Evolutionary conservation across 2,329 filamentous ascomycete genomes (phyloP).

Genomic region (Dryadomyces quercivorus): DNA sequence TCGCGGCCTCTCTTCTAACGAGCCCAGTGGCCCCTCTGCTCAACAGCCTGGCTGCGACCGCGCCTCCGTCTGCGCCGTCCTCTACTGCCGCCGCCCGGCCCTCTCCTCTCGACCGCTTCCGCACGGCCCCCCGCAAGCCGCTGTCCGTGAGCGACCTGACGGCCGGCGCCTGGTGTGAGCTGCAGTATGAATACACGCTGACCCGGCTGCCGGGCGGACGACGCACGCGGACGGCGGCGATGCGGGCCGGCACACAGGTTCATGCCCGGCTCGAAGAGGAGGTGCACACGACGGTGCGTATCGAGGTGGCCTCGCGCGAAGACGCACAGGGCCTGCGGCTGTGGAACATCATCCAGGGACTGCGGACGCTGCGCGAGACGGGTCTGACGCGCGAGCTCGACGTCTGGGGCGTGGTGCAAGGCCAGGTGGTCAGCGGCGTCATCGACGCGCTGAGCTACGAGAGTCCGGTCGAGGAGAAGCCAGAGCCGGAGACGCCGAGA

Average conservation of each 20-base stretch:
- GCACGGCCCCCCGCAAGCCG: constrained; percentile 62
- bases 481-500: constrained; percentile 23
- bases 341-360: constrained; percentile 84
- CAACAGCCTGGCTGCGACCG: neutral
- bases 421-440: constrained; percentile 70
- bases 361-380: constrained; percentile 59
- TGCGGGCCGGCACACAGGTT: constrained; percentile 69
- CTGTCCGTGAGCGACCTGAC: constrained; percentile 82
- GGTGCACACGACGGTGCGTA: constrained; percentile 62
- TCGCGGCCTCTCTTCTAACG: neutral
- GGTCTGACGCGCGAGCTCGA: constrained; percentile 67
- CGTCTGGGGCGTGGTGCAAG: constrained; percentile 71
- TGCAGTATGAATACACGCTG: constrained; percentile 85
- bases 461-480: constrained; percentile 59
- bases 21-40: neutral
- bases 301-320: constrained; percentile 63
- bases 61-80: neutral
- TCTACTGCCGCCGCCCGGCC: constrained; percentile 14
- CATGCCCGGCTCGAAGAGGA: constrained; percentile 79
- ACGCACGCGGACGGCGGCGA: constrained; percentile 64
- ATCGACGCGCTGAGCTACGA: constrained; percentile 76
- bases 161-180: constrained; percentile 86
- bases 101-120: constrained; percentile 65
- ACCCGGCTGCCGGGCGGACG: constrained; percentile 58
- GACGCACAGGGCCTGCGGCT: constrained; percentile 72